phyloP scores from a whole-genome alignment of 768 basidiomycete species.

The Candolleomyces aberdarensis region DNA sequence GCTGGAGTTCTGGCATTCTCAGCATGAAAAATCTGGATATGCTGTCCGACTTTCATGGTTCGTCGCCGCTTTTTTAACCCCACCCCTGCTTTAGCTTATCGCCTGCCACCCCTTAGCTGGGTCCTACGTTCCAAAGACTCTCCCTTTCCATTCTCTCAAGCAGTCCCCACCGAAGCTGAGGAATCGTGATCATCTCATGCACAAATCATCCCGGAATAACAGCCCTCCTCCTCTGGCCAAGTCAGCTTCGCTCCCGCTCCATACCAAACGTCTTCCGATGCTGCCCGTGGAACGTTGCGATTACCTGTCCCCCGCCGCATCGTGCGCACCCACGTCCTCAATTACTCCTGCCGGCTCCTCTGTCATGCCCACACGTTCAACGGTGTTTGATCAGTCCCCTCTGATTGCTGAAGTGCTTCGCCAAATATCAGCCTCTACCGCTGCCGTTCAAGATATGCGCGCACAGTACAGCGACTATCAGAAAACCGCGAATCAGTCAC shows the following conservation, averaged over 20 bases:
- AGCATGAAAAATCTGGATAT: constrained; percentile 72
- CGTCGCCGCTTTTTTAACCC: constrained; percentile 16
- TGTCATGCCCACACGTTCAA: constrained; percentile 29
- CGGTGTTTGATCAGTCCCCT: constrained; percentile 61
- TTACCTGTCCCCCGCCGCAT: constrained; percentile 20
- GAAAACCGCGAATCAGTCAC: constrained; percentile 52
- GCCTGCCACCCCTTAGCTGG: constrained; percentile 26
- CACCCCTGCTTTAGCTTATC: not conserved
- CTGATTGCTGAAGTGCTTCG: constrained; percentile 71
- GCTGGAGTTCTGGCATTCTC: constrained; percentile 75
- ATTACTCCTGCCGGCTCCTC: not conserved
- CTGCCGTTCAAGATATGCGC: constrained; percentile 64
- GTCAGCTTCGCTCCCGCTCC: constrained; percentile 75
- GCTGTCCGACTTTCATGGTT: constrained; percentile 66
- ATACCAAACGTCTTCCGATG: constrained; percentile 48
- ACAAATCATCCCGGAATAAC: constrained; percentile 45
- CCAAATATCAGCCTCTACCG: constrained; percentile 64
- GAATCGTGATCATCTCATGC: constrained; percentile 55
- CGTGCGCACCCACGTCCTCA: constrained; percentile 24
- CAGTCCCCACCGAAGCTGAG: constrained; percentile 55
- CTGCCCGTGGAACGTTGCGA: constrained; percentile 25
- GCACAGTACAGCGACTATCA: constrained; percentile 66
- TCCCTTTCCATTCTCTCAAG: constrained; percentile 39
- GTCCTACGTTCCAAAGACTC: constrained; percentile 48
- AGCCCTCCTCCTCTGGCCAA: constrained; percentile 82